Base-by-base conservation (phyloP, 140 eudicot species). In the Cichorium intybus region DNA sequence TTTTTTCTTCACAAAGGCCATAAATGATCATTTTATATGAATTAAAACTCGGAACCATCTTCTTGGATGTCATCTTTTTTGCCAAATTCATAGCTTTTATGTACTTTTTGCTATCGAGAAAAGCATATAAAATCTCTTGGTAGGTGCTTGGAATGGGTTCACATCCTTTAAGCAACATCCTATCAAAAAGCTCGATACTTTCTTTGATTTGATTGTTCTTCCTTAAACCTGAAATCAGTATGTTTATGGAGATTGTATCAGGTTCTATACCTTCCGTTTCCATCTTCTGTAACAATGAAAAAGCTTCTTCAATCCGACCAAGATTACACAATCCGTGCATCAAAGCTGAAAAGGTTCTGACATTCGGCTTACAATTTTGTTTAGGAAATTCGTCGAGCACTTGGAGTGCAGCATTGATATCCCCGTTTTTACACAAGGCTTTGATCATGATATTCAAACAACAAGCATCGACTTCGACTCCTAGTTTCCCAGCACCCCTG, bases 381-480 rank as follows among this genome's bases (percentile, higher is more conserved):
- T 76, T 63, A 65, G 97, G 82, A 76, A 90, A 77, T 84, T 90
- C 97, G 41, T 87, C 95, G 34, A 90, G 79, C 95, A 86, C 87
- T 28, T 77, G 54, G 61, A 26, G 64, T 67, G 97, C 93, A 80
- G 54, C 87, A 68, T 79, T 80, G 0, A 79, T 34, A 10, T 80
- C 62, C 37, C 90, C 82, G 26, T 79, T 61, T 64, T 66, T 68
- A 62, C 94, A 87, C 78, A 87, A 52, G 6, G 96, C 96, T 56
- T 90, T 90, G 29, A 90, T 84, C 46, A 87, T 60, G 18, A 87
- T 84, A 62, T 90, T 84, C 84, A 90, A 72, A 60, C 82, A 64
- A 64, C 94, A 87, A 28, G 80, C 81, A 68, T 90, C 97, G 35
- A 87, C 60, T 56, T 79, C 94, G 31, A 87, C 90, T 2, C 97